Conservation (phyloP, 164 flowering plant genomes). For the Tetrastigma voinierianum region DNA sequence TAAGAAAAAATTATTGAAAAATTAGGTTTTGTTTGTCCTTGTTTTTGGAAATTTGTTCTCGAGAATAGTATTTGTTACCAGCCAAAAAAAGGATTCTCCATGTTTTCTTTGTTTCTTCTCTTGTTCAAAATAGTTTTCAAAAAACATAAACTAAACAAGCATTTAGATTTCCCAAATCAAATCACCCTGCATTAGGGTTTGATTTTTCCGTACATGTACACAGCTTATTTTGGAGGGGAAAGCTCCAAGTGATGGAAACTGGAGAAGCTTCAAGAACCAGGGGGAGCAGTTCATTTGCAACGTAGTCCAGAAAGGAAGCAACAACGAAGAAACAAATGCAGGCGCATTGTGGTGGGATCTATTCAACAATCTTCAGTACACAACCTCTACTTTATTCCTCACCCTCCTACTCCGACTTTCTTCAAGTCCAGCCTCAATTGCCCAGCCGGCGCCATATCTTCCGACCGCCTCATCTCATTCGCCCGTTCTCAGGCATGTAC, state of each 20-base stretch:
- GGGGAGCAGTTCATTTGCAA: conserved; percentile 57
- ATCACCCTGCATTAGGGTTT: neutral
- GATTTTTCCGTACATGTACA: neutral
- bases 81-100: neutral
- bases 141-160: too few relatives aligned
- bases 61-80: too few relatives aligned
- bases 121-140: neutral
- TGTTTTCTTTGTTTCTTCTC: neutral
- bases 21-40: too few relatives aligned
- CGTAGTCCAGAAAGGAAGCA: conserved; percentile 39
- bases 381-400: conserved; percentile 35
- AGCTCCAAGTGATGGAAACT: conserved; percentile 5
- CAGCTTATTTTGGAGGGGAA: conserved; percentile 43
- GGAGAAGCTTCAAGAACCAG: conserved; percentile 30
- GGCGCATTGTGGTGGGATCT: conserved; percentile 40
- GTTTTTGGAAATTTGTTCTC: too few relatives aligned
- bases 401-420: conserved; percentile 35
- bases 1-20: too few relatives aligned
- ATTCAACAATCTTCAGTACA: conserved; percentile 50
- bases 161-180: too few relatives aligned
- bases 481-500: conserved; percentile 48
- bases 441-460: conserved; percentile 16
- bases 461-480: conserved; percentile 28
- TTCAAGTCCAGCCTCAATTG: conserved; percentile 32
- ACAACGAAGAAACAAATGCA: conserved; percentile 36